Conservation (phyloP, 192 early-diverging fungal genomes). For the Coemansia sp. region DNA sequence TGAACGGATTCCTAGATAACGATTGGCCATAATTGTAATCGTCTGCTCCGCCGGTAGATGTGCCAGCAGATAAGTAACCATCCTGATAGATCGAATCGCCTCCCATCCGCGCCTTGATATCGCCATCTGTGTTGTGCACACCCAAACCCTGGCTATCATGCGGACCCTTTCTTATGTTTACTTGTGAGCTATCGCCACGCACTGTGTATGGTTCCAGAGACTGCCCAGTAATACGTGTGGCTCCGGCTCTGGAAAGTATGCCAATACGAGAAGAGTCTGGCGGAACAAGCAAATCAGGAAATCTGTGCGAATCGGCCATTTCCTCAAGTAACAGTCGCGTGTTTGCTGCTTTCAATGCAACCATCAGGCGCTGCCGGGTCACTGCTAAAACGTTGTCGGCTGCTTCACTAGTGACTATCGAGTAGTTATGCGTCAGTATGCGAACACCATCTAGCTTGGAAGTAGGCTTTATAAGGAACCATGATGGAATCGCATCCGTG, state of each 20-base stretch:
- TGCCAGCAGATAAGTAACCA: neutral
- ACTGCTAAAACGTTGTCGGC: constrained; percentile 48
- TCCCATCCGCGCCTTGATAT: neutral
- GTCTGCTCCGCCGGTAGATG: neutral
- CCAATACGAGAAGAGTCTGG: constrained; percentile 21
- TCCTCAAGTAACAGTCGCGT: constrained; percentile 52
- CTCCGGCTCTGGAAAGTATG: neutral
- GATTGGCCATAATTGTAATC: neutral
- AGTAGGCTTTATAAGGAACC: constrained; percentile 53
- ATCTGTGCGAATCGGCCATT: constrained; percentile 48
- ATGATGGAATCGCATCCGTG: constrained; percentile 46
- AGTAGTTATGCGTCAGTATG: constrained; percentile 56
- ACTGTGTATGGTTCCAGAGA: constrained; percentile 11
- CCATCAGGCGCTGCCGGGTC: constrained; percentile 50
- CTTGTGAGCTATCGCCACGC: constrained; percentile 17
- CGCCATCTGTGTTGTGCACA: constrained; percentile 1
- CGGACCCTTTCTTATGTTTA: neutral
- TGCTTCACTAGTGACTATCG: constrained; percentile 34
- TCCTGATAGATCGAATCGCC: neutral
- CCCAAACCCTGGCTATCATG: neutral
- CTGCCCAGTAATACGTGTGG: constrained; percentile 14
- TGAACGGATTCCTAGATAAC: constrained; percentile 15
- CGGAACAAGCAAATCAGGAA: constrained; percentile 35
- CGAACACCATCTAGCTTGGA: constrained; percentile 43
- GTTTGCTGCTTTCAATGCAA: constrained; percentile 49